Evolutionary conservation across 345 rosid species (phyloP), one percentile per base, ranked within the genome.

Genomic region (Linum tenue): DNA sequence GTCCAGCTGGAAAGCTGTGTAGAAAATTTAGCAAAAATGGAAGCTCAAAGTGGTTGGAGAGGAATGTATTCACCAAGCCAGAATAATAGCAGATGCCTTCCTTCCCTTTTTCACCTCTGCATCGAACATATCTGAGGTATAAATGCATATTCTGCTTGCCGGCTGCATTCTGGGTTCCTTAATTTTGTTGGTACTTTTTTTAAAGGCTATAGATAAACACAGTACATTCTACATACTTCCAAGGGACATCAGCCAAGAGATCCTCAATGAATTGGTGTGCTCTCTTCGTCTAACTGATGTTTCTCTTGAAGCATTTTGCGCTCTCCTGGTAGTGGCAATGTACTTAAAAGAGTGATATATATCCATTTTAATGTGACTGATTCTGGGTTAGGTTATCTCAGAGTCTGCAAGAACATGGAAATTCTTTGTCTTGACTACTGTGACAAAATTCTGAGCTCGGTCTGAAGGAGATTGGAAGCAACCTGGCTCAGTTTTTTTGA

Each of bases 1-100:
- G 87, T 48, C 53, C 11, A 48, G 11, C 14, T 12, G 53, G 53
- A 74, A 86, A 86, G 61, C 69, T 68, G n/a, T 72, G 86, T 63
- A 75, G 82, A 51, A 80, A 75, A 63, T 87, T 76, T 65, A 69
- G 81, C 75, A 92, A 92, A 76, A 86, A 88, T 77, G 72, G 75
- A 1, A 92, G 98, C 74, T 89, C 95, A n/a, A 92, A 92, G 81
- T 89, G 96, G 98, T 77, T 84, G 75, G 79, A 12, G 6, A 37
- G 72, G 58, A 42, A 66, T 69, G 5, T 86, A 78, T 68, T 56
- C 63, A 39, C 85, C 67, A 44, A 71, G 65, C 31, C 31, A 22
- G 31, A 22, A 22, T 40, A 75, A 67, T 5, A 67, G 82, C 55
- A 84, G 78, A 69, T 76, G 77, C 64, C 91, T 83, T 0, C 31